Evolutionary conservation across 768 basidiomycete species (phyloP), one percentile per base, ranked within the genome.

Genomic region (Hebeloma cylindrosporum): DNA sequence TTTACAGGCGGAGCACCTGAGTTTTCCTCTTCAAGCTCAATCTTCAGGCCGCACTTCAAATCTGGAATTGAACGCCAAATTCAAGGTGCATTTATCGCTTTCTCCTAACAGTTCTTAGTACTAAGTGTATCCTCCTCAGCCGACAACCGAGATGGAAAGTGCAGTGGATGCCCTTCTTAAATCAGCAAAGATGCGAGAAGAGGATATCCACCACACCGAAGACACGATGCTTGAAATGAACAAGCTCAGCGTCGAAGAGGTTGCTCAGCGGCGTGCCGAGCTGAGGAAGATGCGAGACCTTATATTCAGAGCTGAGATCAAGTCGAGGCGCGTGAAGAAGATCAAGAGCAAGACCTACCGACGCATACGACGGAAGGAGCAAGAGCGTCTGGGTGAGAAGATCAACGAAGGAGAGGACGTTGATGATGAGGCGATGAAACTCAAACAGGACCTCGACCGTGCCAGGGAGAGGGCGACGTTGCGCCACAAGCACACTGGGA

Each of bases 321-420:
- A 95, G 62, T 89, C 93, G 13, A 88, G 88, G 59, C 81, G 94
- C 13, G 74, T 95, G 13, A 80, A 85, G 16, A 97, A 94, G 70
- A 99, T 99, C 68, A 98, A 98, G 72, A 91, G 87, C 63, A 95
- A 93, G 68, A 82, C 90, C 2, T 98, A 93, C 61, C 76, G 93
- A 21, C 85, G 86, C 52, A 73, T 97, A 35, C 83, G 83, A 58
- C 78, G 89, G 62, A 93, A 88, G 60, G 80, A 86, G 58, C 77
- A 77, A 34, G 87, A 83, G 46, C 81, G 80, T 50, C 66, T 84
- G 11, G 62, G 65, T 32, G 66, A 70, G 50, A 75, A 77, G 46
- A 72, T 74, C 6, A 75, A 79, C 40, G 82, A 77, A 29, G 71
- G 70, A 6, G 78, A 76, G 25, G 60, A 54, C 10, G 59, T 59